Percentiles rank a stretch among this genome's conserved stretches.
Evolutionary conservation across 2,329 filamentous ascomycete genomes (phyloP).

Genomic region (Stemphylium vesicarium): DNA sequence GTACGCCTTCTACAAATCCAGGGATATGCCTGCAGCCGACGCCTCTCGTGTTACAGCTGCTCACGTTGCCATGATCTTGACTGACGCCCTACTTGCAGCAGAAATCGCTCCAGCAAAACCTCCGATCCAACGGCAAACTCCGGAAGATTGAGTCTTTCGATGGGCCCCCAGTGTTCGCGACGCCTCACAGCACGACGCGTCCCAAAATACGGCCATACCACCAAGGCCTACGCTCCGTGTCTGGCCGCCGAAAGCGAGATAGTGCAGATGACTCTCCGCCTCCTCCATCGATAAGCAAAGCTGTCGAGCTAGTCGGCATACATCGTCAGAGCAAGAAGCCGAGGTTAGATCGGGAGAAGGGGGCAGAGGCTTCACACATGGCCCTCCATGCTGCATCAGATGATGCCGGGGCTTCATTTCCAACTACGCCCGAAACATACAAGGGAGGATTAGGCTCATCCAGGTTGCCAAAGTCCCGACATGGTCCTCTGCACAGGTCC

Average conservation of each 20-base stretch:
- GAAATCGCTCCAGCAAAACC: conserved; percentile 52
- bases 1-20: conserved; percentile 49
- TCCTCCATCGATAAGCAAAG: conserved; percentile 62
- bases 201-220: conserved; percentile 31
- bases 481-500: conserved; percentile 23
- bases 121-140: conserved; percentile 56
- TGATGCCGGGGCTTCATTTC: conserved; percentile 43
- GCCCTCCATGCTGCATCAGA: conserved; percentile 38
- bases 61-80: conserved; percentile 12
- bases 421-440: conserved; percentile 49
- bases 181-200: conserved; percentile 47
- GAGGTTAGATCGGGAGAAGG: conserved; percentile 41
- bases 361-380: conserved; percentile 20
- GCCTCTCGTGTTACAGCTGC: conserved; percentile 26
- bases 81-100: conserved; percentile 48
- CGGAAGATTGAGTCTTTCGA: conserved; percentile 50
- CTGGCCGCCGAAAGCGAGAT: conserved; percentile 53
- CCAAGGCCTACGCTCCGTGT: conserved; percentile 32
- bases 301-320: conserved; percentile 57
- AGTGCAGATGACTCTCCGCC: conserved; percentile 50
- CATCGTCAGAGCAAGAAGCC: conserved; percentile 60
- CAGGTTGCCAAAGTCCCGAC: conserved; percentile 25
- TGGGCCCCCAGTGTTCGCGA: conserved; percentile 50
- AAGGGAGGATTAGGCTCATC: conserved; percentile 32
- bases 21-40: conserved; percentile 24